Evolutionary conservation across 2,329 filamentous ascomycete genomes (phyloP), one percentile per base, ranked within the genome.

Genomic region (Calycina herbarum): DNA sequence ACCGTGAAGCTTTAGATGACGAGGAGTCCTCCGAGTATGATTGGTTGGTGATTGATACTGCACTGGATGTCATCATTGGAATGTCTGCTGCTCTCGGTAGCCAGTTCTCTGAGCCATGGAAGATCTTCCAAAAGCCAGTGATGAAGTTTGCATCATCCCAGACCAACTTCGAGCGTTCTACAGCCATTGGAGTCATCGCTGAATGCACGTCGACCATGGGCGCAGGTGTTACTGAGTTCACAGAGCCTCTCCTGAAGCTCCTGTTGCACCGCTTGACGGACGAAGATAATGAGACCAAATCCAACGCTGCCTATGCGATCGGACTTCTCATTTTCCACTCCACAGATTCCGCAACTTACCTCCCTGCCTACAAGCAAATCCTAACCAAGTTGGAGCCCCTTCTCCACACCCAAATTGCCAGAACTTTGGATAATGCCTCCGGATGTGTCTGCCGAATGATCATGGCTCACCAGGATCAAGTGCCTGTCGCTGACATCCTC

Each of bases 41-140:
- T 82, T 98, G 95, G 95, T 86, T 97, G 20, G 90, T 97, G 61
- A 90, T 98, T 63, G 95, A 99, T 81, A 97, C 93, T 10, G 94
- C 93, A 42, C 86, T 98, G 64, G 95, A 98, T 71, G 93, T 96
- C 58, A 84, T 97, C 61, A 92, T 93, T 61, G 93, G 92, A 45
- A 86, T 98, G 51, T 89, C 94, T 24, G 87, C 88, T 58, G 93
- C 93, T 38, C 87, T 98, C 15, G 95, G 95, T 48, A 78, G 85
- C 27, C 87, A 89, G 72, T 98, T 97, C 74, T 85, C 85, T 64
- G 90, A 97, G 81, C 83, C 97, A 68, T 98, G 93, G 93, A 96
- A 96, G 83, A 89, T 96, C 73, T 97, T 97, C 72, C 92, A 97
- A 83, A 94, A 95, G 84, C 91, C 91, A 45, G 85, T 98, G 72